These are phyloP conservation scores for Wickerhamiella vanderwaltii DNA, from an alignment of 805 yeast genomes.

Conservation along the genomic window DNA sequence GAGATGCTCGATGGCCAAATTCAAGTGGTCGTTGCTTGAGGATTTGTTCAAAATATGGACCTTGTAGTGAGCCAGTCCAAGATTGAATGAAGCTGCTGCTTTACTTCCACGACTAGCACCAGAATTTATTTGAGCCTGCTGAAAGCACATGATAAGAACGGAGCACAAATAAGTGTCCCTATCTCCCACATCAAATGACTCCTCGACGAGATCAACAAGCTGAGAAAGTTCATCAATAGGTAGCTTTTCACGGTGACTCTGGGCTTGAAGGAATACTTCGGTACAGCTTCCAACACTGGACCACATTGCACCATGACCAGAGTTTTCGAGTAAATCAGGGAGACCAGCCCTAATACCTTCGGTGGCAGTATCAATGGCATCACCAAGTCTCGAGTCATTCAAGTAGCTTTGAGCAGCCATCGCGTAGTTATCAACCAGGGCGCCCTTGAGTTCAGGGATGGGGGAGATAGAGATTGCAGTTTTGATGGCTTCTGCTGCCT, in stretches of 20 bases:
- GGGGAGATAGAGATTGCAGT: slow-evolving; percentile 10
- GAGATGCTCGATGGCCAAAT: slow-evolving; percentile 42
- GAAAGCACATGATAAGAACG: neutral
- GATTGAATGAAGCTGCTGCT: slow-evolving; percentile 42
- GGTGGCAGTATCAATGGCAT: slow-evolving; percentile 41
- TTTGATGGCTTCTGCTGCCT: slow-evolving; percentile 32
- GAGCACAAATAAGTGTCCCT: neutral
- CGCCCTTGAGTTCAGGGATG: slow-evolving; percentile 44
- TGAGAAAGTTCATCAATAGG: slow-evolving; percentile 33
- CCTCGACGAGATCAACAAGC: slow-evolving; percentile 24
- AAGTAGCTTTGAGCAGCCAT: slow-evolving; percentile 40
- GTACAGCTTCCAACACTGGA: slow-evolving; percentile 47
- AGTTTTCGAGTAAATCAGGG: slow-evolving; percentile 30
- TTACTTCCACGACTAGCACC: slow-evolving; percentile 25
- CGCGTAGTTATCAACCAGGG: slow-evolving; percentile 31
- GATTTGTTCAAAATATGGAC: slow-evolving; percentile 30
- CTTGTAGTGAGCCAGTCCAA: slow-evolving; percentile 53
- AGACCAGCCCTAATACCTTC: slow-evolving; percentile 36
- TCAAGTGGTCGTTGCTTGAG: slow-evolving; percentile 28
- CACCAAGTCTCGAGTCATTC: slow-evolving; percentile 50
- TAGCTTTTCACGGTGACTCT: slow-evolving; percentile 38
- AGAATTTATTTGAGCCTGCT: slow-evolving; percentile 1
- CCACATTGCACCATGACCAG: slow-evolving; percentile 46
- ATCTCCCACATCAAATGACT: neutral
- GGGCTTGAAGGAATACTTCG: slow-evolving; percentile 41